Evolutionary conservation across 2,329 filamentous ascomycete species (phyloP).

Genomic region (Arthrinium phaeospermum): DNA sequence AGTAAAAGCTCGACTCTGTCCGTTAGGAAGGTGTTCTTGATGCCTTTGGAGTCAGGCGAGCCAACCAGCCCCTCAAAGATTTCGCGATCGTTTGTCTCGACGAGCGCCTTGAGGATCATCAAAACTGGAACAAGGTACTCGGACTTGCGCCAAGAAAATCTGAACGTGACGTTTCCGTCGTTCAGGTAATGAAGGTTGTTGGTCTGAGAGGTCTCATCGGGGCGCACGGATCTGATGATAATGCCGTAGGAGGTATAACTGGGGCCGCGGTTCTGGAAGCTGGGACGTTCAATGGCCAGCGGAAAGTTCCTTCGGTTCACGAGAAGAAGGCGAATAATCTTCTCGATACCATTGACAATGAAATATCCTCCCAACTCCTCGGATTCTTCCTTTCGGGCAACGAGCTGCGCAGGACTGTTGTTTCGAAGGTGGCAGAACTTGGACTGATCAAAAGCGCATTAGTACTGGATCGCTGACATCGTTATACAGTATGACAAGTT

Average conservation of each 20-base stretch:
- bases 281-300: constrained; percentile 89
- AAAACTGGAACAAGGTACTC: constrained; percentile 95
- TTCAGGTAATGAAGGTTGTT: constrained; percentile 95
- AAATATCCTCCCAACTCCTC: constrained; percentile 98
- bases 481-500: constrained; percentile 52
- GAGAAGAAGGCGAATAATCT: constrained; percentile 90
- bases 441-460: constrained; percentile 58
- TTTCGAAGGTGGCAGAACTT: constrained; percentile 90
- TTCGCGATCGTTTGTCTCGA: constrained; percentile 95
- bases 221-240: constrained; percentile 87
- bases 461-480: constrained; percentile 25
- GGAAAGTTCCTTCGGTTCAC: constrained; percentile 92
- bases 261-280: constrained; percentile 85
- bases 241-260: constrained; percentile 91
- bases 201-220: constrained; percentile 97
- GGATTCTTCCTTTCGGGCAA: constrained; percentile 89
- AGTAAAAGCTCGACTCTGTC: constrained; percentile 92
- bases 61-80: constrained; percentile 95
- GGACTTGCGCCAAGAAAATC: constrained; percentile 97
- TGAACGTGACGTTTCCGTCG: constrained; percentile 95
- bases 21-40: constrained; percentile 89
- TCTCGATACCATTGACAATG: constrained; percentile 96
- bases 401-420: constrained; percentile 80
- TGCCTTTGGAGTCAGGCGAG: constrained; percentile 73
- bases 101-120: constrained; percentile 94